These are phyloP conservation scores for Comarum palustre DNA, from an alignment of 306 rosid species.

Conservation along the genomic window DNA sequence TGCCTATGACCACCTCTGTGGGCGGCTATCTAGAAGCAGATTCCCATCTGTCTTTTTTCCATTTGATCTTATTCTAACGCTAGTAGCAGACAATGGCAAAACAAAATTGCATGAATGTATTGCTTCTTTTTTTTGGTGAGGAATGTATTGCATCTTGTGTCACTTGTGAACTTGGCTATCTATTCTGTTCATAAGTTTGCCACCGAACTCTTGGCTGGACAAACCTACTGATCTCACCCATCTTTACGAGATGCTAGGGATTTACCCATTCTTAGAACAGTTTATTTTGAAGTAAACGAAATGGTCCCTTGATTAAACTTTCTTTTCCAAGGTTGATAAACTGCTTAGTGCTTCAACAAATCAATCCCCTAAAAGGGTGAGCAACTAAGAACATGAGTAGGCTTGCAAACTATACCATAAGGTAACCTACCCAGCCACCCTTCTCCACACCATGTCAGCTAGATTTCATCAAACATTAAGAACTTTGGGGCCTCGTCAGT, in stretches of 20 bases:
- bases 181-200: no score
- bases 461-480: neutral
- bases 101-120: neutral
- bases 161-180: neutral
- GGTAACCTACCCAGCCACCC: neutral
- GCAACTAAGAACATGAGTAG: neutral
- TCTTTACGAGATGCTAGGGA: no score
- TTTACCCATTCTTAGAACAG: no score
- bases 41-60: no score
- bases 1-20: neutral
- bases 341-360: neutral
- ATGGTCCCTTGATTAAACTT: neutral
- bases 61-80: no score
- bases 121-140: no score
- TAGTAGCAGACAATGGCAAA: neutral
- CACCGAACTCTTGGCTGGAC: no score
- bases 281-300: neutral
- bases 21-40: neutral
- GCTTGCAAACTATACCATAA: neutral
- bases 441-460: neutral
- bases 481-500: neutral
- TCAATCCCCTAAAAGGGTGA: neutral
- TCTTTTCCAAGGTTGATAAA: neutral
- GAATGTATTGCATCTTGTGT: neutral
- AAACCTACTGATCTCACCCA: no score